Percentiles rank a stretch among this genome's conserved stretches.
These are phyloP conservation scores for Paraurostyla sp. DNA, from an alignment of 73 alveolate genomes.

Conservation along the genomic window DNA sequence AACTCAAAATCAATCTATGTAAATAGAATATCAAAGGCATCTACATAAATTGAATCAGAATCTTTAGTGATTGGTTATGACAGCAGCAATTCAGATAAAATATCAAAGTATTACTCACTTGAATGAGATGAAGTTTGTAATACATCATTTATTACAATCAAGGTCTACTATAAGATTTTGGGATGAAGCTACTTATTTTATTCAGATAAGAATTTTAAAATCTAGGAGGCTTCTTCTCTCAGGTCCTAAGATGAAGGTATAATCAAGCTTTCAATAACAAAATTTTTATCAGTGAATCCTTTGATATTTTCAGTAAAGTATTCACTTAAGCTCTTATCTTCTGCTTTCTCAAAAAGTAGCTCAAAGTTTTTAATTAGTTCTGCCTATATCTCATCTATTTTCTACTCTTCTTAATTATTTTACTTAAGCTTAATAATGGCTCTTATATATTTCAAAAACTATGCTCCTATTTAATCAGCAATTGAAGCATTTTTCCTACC, in stretches of 20 bases:
- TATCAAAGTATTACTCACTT: conserved; percentile 4
- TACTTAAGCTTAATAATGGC: neutral
- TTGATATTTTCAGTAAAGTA: neutral
- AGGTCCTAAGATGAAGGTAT: conserved; percentile 19
- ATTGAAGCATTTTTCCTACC: conserved; percentile 2
- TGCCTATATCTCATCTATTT: neutral
- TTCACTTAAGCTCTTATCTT: neutral
- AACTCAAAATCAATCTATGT: neutral
- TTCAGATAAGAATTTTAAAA: neutral
- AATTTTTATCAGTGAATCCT: neutral
- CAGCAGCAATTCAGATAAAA: neutral
- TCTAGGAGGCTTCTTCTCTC: neutral
- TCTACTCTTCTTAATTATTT: neutral
- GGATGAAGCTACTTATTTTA: neutral
- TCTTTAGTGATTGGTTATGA: neutral
- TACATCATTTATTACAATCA: neutral
- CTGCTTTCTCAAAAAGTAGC: neutral
- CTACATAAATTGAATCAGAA: neutral
- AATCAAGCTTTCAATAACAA: neutral
- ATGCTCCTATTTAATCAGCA: conserved; percentile 14
- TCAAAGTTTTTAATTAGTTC: no score
- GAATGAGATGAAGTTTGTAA: neutral
- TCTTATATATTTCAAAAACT: neutral
- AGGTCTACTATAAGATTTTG: neutral
- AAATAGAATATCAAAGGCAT: conserved; percentile 24